These are phyloP conservation scores for Globisporangium lucens DNA, from an alignment of 352 stramenopile genomes.

Conservation along the genomic window DNA sequence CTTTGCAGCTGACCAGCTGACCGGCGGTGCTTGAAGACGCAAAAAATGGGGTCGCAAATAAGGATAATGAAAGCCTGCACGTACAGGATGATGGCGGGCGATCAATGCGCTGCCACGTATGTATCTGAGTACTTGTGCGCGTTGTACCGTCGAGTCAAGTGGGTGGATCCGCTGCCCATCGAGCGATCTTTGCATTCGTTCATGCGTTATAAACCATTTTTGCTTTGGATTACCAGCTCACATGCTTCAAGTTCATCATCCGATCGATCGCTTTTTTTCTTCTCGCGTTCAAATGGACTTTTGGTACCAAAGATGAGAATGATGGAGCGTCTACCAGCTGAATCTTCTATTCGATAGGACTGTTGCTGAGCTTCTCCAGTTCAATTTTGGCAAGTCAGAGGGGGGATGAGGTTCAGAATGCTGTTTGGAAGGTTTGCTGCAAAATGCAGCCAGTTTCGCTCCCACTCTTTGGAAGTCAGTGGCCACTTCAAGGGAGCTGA, in stretches of 20 bases:
- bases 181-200: not conserved
- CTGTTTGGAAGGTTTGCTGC: not conserved
- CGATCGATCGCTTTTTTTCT: not conserved
- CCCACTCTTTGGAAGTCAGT: not conserved
- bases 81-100: no score
- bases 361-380: not conserved
- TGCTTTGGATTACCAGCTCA: not conserved
- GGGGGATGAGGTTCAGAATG: not conserved
- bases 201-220: not conserved
- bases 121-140: not conserved
- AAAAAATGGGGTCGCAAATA: not conserved
- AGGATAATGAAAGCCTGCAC: no score
- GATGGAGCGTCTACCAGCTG: not conserved
- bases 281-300: not conserved
- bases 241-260: not conserved
- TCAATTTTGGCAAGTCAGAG: not conserved
- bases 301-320: not conserved
- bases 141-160: not conserved
- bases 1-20: not conserved
- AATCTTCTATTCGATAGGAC: not conserved
- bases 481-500: constrained; percentile 6
- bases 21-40: not conserved
- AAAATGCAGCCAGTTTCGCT: constrained; percentile 2
- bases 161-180: not conserved
- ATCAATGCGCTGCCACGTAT: not conserved